Percentiles rank a stretch among this genome's conserved stretches.
phyloP scores from a whole-genome alignment of 1,139 yeast genomes.

The Kluyveromyces marxianus region DNA sequence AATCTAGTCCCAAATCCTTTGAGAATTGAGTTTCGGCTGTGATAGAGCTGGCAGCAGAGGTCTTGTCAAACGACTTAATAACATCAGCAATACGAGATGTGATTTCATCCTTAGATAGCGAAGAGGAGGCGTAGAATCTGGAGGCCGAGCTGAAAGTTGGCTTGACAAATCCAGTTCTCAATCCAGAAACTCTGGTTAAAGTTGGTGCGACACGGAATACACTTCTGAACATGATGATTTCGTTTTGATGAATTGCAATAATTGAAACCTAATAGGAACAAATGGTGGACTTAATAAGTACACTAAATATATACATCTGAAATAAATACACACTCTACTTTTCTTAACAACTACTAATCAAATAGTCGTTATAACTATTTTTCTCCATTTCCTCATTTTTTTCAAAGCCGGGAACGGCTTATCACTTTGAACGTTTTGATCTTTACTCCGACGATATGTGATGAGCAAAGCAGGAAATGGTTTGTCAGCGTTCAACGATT shows the following conservation, averaged over 20 bases:
- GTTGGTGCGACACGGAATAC: constrained; percentile 17
- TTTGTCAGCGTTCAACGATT: not conserved
- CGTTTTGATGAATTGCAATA: not conserved
- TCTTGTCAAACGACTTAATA: constrained; percentile 27
- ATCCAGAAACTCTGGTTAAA: constrained; percentile 8
- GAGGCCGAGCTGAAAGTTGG: constrained; percentile 13
- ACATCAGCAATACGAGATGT: constrained; percentile 24
- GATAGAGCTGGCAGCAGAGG: constrained; percentile 22
- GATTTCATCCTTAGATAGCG: constrained; percentile 22
- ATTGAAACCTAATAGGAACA: no score
- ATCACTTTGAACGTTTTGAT: constrained; percentile 1
- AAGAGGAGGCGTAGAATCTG: constrained; percentile 18
- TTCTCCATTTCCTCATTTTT: not conserved
- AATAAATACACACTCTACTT: no score
- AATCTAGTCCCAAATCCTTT: constrained; percentile 57
- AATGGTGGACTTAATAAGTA: no score
- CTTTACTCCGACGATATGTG: not conserved
- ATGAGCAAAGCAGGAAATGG: not conserved
- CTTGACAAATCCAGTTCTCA: constrained; percentile 6
- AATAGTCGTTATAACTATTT: not conserved
- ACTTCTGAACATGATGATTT: constrained; percentile 16
- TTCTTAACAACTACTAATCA: no score
- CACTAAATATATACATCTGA: no score
- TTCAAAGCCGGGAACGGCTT: not conserved
- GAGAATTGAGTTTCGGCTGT: constrained; percentile 28